Base-by-base conservation (phyloP, 2,329 filamentous ascomycete species). In the Metarhizium robertsii region DNA sequence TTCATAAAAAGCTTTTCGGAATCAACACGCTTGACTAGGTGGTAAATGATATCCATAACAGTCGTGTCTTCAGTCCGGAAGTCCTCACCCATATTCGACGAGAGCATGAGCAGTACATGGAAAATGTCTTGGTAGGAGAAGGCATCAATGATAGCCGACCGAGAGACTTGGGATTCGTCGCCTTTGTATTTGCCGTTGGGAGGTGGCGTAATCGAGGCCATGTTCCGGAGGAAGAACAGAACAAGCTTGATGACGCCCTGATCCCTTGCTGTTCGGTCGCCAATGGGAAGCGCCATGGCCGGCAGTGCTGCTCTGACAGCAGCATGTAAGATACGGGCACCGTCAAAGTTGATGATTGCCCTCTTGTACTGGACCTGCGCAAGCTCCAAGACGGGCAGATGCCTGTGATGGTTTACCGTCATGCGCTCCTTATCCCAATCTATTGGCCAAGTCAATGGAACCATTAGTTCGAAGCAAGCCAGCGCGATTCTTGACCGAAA, bases 61-160 rank as follows among this genome's bases (percentile, higher is more conserved):
- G 91, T 80, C 2, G 92, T 85, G 66, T 97, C 92, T 62, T 97
- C 90, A 16, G 85, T 84, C 58, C 87, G 85, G 69, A 96, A 99
- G 63, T 97, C 92, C 45, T 96, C 91, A 38, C 89, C 90, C 75
- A 96, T 92, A 59, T 92, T 95, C 2, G 92, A 96, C 13, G 90
- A 88, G 50, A 99, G 76, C 0, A 91, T 95, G 53, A 97, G 75
- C 25, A 99, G 73, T 2, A 95, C 79, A 54, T 90, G 83, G 63
- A 97, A 88, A 25, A 96, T 88, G 68, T 96, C 92, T 69, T 99
- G 94, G 60, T 87, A 85, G 42, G 92, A 84, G 64, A 96, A 96
- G 1, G 89, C 87, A 63, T 95, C 88, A 58, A 97, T 92, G 0
- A 90, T 88, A 8, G 89, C 84, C 2, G 91, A 95, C 57, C 92